Evolutionary conservation across 2,329 filamentous ascomycete genomes (phyloP).

Genomic region (Sporothrix sp.): DNA sequence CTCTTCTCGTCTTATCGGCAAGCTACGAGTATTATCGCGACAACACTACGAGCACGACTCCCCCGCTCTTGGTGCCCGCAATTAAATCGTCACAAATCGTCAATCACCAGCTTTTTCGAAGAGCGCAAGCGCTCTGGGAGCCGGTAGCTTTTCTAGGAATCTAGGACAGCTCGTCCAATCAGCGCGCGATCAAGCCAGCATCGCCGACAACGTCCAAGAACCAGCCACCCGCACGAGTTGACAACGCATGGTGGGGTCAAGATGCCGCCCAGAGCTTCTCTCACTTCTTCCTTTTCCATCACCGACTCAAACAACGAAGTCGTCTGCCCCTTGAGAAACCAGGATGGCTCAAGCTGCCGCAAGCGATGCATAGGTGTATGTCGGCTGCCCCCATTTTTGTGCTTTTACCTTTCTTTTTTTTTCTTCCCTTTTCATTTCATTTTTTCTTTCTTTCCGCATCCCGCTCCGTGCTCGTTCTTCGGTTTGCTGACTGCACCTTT

Average conservation of each 20-base stretch:
- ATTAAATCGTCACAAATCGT: neutral
- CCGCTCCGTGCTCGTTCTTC: too few species aligned
- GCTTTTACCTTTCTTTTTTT: conserved; percentile 25
- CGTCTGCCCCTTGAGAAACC: conserved; percentile 88
- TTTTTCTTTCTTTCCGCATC: too few species aligned
- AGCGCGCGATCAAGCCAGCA: neutral
- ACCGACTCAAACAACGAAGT: conserved; percentile 92
- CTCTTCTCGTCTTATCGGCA: conserved; percentile 17
- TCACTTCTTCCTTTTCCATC: conserved; percentile 86
- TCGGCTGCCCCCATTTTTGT: too few species aligned
- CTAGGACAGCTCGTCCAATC: neutral
- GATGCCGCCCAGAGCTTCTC: conserved; percentile 82
- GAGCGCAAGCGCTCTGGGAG: too few species aligned
- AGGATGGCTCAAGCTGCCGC: conserved; percentile 92
- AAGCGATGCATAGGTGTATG: conserved; percentile 95
- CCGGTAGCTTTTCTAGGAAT: neutral
- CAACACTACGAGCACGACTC: neutral
- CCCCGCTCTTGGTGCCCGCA: conserved; percentile 14
- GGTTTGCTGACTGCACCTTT: neutral
- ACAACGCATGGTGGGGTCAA: conserved; percentile 48
- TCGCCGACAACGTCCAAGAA: neutral
- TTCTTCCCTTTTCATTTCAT: conserved; percentile 4
- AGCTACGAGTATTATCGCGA: conserved; percentile 15
- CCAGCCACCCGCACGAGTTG: conserved; percentile 6
- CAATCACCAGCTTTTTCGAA: neutral